A percentile compares a stretch with the other conserved stretches of the same genome.
These are phyloP conservation scores for Fusarium nelsonii DNA, from an alignment of 2,329 filamentous ascomycete genomes.

Conservation along the genomic window DNA sequence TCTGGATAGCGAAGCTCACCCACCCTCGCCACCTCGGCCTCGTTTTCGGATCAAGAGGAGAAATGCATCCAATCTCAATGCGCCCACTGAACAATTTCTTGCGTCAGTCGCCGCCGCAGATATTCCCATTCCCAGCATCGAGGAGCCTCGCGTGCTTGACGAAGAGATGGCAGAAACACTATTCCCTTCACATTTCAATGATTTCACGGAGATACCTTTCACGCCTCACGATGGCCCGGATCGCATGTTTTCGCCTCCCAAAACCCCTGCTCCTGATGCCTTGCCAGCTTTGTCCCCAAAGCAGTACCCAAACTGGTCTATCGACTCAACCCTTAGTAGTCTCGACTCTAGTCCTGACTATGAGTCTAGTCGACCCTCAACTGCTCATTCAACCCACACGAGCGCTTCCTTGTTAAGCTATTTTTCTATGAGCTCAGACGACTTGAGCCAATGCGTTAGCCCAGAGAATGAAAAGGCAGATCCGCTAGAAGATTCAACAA, in stretches of 20 bases:
- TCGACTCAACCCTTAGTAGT: constrained; percentile 68
- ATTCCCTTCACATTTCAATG: constrained; percentile 52
- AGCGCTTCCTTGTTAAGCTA: constrained; percentile 69
- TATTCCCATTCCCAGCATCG: constrained; percentile 73
- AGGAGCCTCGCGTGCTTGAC: constrained; percentile 63
- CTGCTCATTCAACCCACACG: constrained; percentile 70
- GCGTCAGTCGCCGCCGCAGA: constrained; percentile 75
- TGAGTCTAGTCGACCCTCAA: constrained; percentile 71
- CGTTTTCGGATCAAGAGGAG: constrained; percentile 69
- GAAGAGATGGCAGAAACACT: constrained; percentile 58
- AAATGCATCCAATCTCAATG: constrained; percentile 64
- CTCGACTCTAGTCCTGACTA: constrained; percentile 70
- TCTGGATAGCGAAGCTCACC: constrained; percentile 52
- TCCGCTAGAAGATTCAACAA: constrained; percentile 43
- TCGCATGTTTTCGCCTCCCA: constrained; percentile 66
- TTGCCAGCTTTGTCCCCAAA: constrained; percentile 59
- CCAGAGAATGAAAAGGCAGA: constrained; percentile 57
- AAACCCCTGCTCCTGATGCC: constrained; percentile 67
- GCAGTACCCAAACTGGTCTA: constrained; percentile 70
- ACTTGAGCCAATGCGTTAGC: constrained; percentile 64
- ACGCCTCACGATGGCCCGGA: constrained; percentile 51
- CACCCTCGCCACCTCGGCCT: constrained; percentile 65
- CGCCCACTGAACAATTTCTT: constrained; percentile 75
- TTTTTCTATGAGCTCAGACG: constrained; percentile 68
- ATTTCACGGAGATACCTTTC: constrained; percentile 51